Percentiles rank a stretch among this genome's conserved stretches.
phyloP scores from a whole-genome alignment of 2,329 filamentous ascomycete species.

The Nemania diffusa region DNA sequence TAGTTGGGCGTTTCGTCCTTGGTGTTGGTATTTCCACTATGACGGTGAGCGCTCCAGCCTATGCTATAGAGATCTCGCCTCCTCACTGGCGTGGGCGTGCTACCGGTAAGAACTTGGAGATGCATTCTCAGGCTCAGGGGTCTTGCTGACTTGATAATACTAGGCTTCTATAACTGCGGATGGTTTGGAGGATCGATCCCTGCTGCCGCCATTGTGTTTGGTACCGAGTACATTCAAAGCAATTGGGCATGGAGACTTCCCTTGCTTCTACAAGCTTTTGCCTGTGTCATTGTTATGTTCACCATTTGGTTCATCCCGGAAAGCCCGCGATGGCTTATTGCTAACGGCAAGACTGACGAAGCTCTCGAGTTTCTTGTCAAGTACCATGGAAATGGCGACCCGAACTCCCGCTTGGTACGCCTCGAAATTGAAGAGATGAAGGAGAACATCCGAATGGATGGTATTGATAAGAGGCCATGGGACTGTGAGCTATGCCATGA shows the following conservation, averaged over 20 bases:
- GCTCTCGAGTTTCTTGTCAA: conserved; percentile 55
- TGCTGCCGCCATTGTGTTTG: conserved; percentile 61
- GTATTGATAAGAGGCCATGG: conserved; percentile 60
- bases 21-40: conserved; percentile 60
- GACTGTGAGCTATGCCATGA: conserved; percentile 52
- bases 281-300: conserved; percentile 54
- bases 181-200: conserved; percentile 64
- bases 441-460: conserved; percentile 56
- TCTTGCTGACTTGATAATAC: conserved; percentile 15
- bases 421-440: conserved; percentile 57
- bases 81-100: conserved; percentile 62
- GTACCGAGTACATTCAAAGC: conserved; percentile 56
- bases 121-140: neutral
- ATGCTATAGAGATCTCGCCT: conserved; percentile 59
- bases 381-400: conserved; percentile 57
- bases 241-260: conserved; percentile 63
- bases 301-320: conserved; percentile 55
- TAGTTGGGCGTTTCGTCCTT: conserved; percentile 60
- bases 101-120: conserved; percentile 48
- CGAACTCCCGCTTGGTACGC: conserved; percentile 52
- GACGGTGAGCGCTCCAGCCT: conserved; percentile 60
- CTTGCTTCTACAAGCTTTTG: conserved; percentile 59
- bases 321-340: conserved; percentile 56
- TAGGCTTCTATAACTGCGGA: conserved; percentile 63
- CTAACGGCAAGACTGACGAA: conserved; percentile 54